A percentile compares a stretch with the other conserved stretches of the same genome.
phyloP scores from a whole-genome alignment of 2,329 filamentous ascomycete species.

The Arthrobotrys entomopaga region DNA sequence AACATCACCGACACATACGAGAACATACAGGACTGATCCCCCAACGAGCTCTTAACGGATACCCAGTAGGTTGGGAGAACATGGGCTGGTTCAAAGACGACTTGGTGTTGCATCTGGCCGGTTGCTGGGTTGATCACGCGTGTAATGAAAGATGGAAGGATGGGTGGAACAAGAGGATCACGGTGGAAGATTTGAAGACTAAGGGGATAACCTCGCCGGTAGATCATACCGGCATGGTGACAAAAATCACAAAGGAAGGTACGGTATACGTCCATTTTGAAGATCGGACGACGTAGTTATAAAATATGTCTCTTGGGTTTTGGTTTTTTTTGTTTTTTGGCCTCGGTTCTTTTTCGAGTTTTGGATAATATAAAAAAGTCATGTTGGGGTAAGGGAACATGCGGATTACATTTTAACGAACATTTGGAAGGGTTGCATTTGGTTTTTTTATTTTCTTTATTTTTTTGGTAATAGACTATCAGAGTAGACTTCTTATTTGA shows the following conservation, averaged over 20 bases:
- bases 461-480: neutral
- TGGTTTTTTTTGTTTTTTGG: conserved; percentile 1
- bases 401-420: neutral
- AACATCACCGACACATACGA: conserved; percentile 61
- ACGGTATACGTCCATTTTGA: conserved; percentile 43
- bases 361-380: neutral
- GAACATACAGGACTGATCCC: conserved; percentile 62
- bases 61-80: conserved; percentile 60
- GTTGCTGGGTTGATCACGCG: conserved; percentile 62
- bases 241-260: conserved; percentile 37
- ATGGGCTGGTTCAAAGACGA: conserved; percentile 63
- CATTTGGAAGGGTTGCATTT: neutral
- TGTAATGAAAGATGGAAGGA: conserved; percentile 61
- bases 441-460: conserved; percentile 1
- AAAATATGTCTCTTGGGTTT: neutral
- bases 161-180: conserved; percentile 59
- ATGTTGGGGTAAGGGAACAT: too few relatives aligned
- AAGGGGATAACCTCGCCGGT: conserved; percentile 40
- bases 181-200: conserved; percentile 45
- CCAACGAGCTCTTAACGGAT: conserved; percentile 62
- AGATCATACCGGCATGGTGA: conserved; percentile 48
- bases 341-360: neutral
- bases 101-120: conserved; percentile 63
- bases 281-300: conserved; percentile 18
- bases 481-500: neutral